Evolutionary conservation across 108 stramenopile species (phyloP).

Genomic region (Aurantiochytrium sp.): DNA sequence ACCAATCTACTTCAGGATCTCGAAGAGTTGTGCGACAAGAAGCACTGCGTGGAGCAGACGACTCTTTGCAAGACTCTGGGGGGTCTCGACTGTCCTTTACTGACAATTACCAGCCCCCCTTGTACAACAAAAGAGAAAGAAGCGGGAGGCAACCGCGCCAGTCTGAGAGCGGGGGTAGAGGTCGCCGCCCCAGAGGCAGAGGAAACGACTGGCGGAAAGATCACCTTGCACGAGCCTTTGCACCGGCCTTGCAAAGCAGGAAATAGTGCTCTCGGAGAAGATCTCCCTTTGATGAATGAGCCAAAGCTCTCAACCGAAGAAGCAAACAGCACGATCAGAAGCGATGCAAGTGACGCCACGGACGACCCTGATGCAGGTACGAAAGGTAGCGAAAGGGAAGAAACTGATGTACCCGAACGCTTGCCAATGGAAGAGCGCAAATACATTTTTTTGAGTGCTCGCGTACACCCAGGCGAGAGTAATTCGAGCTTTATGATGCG

Average conservation of each 20-base stretch:
- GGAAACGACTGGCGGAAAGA: no score
- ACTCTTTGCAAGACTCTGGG: slow-evolving; percentile 42
- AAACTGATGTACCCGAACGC: neutral
- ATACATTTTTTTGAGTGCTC: slow-evolving; percentile 23
- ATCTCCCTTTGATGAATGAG: no score
- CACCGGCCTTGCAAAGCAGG: no score
- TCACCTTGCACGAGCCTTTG: no score
- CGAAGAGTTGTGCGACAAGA: neutral
- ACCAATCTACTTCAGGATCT: slow-evolving; percentile 28
- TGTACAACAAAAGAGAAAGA: no score
- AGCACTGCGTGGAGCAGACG: neutral
- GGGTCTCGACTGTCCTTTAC: slow-evolving; percentile 45
- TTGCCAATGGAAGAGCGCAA: neutral
- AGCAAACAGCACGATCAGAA: no score
- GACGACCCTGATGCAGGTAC: neutral
- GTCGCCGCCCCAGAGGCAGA: no score
- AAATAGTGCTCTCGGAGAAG: no score
- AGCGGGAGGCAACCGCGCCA: no score
- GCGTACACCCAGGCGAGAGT: slow-evolving; percentile 58
- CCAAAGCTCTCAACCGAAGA: no score
- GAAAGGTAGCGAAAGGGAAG: no score
- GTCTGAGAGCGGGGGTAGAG: no score
- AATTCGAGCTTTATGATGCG: slow-evolving; percentile 58
- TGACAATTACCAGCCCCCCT: slow-evolving; percentile 42
- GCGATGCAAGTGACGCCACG: neutral